Base-by-base conservation (phyloP, 805 yeast species). In the Candida orba region DNA sequence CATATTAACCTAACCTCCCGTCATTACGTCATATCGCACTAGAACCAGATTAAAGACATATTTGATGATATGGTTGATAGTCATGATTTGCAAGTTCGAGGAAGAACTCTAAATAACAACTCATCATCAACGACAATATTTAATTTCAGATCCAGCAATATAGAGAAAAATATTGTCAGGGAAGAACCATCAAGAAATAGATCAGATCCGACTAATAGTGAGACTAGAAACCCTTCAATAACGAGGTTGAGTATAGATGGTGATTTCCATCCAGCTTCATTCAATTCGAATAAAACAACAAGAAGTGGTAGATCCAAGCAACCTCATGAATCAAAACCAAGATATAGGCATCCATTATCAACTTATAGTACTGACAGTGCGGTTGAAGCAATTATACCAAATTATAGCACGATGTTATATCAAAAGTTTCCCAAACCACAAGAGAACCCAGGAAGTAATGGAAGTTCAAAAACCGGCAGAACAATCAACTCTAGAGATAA, bases 291-390 rank as follows among this genome's bases (percentile, higher is more conserved):
- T 6, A 15, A 15, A 10, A 23, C 36, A 2, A 12, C 24, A 13
- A 25, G 12, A 15, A 18, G 25, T 17, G 23, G 20, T 25, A 23
- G 30, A 27, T 27, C 29, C 13, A 27, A 27, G 30, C 25, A 24
- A 4, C 35, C 17, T 23, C 7, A 20, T 13, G 25, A 34, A 15
- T 14, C 22, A 14, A 34, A 20, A 20, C 31, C 33, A 20, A 33
- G 53, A n/a, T 45, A 46, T 39, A 52, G 43, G 18, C 50, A 53
- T 39, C 54, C 54, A 10, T 41, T 53, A 48, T 50, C 48, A n/a
- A 51, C 54, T 4, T 53, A 54, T 20, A 41, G 35, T 15, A 45
- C 40, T 13, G 49, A 54, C 13, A 27, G 44, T 6, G 40, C 41
- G 3, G 36, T 53, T 8, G 57, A 54, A n/a, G 44, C 57, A 2